Evolutionary conservation across 352 stramenopile species (phyloP).

Genomic region (Globisporangium cederbergense): DNA sequence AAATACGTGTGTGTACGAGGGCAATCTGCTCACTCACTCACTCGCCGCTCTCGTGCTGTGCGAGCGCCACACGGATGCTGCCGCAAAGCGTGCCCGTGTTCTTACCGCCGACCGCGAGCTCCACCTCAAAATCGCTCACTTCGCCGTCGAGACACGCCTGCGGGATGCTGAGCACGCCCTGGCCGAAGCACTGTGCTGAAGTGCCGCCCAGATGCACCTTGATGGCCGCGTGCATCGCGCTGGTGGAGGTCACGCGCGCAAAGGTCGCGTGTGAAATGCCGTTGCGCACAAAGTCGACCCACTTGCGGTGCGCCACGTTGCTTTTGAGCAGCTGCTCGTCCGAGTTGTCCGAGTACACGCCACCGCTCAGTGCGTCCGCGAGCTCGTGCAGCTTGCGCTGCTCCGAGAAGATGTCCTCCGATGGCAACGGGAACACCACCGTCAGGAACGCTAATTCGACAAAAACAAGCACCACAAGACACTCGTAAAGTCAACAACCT

Average conservation of each 20-base stretch:
- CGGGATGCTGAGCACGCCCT: conserved; percentile 65
- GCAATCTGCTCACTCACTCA: conserved; percentile 12
- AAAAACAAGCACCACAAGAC: background rate
- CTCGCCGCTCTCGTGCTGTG: conserved; percentile 18
- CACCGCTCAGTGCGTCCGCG: conserved; percentile 59
- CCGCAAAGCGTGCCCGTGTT: conserved; percentile 57
- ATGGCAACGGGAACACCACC: conserved; percentile 75
- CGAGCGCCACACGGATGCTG: conserved; percentile 31
- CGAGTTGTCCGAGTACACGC: conserved; percentile 40
- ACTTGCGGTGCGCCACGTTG: conserved; percentile 48
- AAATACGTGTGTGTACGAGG: too few species aligned
- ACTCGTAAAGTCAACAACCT: background rate
- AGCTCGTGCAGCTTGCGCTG: conserved; percentile 81
- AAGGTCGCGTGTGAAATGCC: conserved; percentile 60
- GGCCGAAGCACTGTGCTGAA: conserved; percentile 45
- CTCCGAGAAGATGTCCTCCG: conserved; percentile 80
- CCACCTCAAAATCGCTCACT: conserved; percentile 35
- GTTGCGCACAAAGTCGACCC: conserved; percentile 42
- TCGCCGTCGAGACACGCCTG: conserved; percentile 26
- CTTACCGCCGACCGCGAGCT: conserved; percentile 52
- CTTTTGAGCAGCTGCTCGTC: conserved; percentile 33
- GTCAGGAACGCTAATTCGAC: conserved; percentile 36
- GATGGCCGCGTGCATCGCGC: conserved; percentile 66
- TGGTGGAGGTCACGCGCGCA: conserved; percentile 30
- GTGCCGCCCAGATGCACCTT: conserved; percentile 56